Conservation (phyloP, 768 basidiomycete genomes). For the Auricularia auricula-judae region DNA sequence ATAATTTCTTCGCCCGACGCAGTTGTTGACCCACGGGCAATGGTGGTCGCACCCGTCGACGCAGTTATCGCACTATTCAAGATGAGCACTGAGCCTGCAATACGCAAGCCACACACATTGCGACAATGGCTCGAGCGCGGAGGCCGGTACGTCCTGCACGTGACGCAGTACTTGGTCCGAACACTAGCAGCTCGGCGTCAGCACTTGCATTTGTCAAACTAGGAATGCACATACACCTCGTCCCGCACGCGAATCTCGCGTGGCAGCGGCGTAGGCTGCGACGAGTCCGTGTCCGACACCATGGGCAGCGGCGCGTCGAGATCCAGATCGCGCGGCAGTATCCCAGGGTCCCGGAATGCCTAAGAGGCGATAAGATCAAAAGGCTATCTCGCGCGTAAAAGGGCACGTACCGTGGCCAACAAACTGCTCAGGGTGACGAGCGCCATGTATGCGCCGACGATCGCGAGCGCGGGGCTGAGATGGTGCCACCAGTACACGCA, state of each 20-base stretch:
- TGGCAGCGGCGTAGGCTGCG: constrained; percentile 54
- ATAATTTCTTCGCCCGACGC: constrained; percentile 91
- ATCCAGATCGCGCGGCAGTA: constrained; percentile 81
- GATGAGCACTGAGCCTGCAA: constrained; percentile 1
- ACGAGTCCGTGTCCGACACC: constrained; percentile 52
- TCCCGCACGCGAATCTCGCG: constrained; percentile 70
- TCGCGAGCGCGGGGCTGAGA: constrained; percentile 58
- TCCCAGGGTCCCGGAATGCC: constrained; percentile 80
- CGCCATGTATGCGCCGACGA: constrained; percentile 50
- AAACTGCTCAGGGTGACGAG: constrained; percentile 63
- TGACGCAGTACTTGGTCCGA: constrained; percentile 87
- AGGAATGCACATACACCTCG: constrained; percentile 48
- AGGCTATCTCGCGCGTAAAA: constrained; percentile 7
- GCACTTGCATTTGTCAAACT: background rate
- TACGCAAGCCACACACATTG: constrained; percentile 43
- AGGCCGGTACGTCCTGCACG: constrained; percentile 86
- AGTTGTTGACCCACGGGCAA: constrained; percentile 89
- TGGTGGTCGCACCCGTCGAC: constrained; percentile 93
- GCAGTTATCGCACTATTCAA: constrained; percentile 82
- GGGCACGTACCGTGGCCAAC: constrained; percentile 55
- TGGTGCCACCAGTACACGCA: constrained; percentile 84
- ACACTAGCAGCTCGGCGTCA: constrained; percentile 38
- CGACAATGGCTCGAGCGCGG: constrained; percentile 94
- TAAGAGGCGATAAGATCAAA: constrained; percentile 15
- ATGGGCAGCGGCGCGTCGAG: constrained; percentile 69